phyloP scores from a whole-genome alignment of 176 grass and related monocot species.

The Coix lacrymajobi region DNA sequence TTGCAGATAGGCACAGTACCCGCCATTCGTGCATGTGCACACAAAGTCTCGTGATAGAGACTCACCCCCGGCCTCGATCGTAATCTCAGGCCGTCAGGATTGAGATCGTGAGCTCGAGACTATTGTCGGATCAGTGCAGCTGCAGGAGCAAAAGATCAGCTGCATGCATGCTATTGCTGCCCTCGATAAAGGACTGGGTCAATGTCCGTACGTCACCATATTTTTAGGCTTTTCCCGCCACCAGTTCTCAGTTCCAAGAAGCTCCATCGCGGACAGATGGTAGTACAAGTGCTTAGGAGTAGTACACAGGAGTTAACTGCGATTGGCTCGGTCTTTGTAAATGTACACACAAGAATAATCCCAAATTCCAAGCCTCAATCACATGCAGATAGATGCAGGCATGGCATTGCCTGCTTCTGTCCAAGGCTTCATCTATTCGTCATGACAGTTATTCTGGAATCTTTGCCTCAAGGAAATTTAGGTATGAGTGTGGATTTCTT shows the following conservation, averaged over 20 bases:
- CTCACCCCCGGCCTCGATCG: not conserved
- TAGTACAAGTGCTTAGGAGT: not conserved
- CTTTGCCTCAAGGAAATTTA: not conserved
- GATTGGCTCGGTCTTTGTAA: conserved; percentile 18
- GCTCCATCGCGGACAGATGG: not conserved
- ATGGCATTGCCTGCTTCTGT: not conserved
- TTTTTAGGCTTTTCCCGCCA: not conserved
- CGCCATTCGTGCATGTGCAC: not conserved
- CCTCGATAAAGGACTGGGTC: not conserved
- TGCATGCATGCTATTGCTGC: conserved; percentile 5
- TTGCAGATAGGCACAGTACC: not conserved
- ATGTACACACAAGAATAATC: not conserved
- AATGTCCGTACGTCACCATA: conserved; percentile 11
- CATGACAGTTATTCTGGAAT: not conserved
- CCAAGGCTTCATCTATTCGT: not conserved
- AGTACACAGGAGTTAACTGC: not conserved
- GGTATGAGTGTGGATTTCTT: not conserved
- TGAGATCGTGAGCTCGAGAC: conserved; percentile 24
- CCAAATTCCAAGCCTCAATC: not conserved
- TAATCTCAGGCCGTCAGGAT: conserved; percentile 20
- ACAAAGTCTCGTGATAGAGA: not conserved
- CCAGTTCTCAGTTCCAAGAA: not conserved
- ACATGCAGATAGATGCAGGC: not conserved
- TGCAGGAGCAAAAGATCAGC: not conserved
- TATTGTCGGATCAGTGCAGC: not conserved